A percentile compares a stretch with the other conserved stretches of the same genome.
These are phyloP conservation scores for Prosopis cineraria DNA, from an alignment of 306 rosid genomes.

Conservation along the genomic window DNA sequence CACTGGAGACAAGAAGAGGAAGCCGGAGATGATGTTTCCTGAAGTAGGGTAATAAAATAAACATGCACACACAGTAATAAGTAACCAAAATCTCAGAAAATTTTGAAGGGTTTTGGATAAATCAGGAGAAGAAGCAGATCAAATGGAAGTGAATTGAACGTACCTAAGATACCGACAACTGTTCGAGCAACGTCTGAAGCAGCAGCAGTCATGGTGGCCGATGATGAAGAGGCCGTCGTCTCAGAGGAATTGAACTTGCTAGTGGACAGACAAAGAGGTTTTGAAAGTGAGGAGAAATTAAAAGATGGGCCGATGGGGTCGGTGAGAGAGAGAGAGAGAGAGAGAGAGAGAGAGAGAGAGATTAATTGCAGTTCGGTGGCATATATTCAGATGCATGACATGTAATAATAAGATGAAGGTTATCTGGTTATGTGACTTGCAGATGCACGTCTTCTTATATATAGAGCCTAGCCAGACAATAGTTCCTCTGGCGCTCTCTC, in stretches of 20 bases:
- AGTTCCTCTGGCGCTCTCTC: background rate
- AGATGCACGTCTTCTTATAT: conserved; percentile 19
- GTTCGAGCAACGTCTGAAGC: conserved; percentile 64
- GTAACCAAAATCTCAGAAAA: background rate
- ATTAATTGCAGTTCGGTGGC: background rate
- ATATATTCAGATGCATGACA: conserved; percentile 39
- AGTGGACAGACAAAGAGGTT: too few species aligned
- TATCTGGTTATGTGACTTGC: background rate
- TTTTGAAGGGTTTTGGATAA: background rate
- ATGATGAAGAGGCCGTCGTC: too few species aligned
- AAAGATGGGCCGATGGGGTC: background rate
- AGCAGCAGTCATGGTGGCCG: conserved; percentile 55
- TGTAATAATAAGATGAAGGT: conserved; percentile 33
- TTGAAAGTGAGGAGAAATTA: background rate
- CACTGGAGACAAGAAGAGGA: conserved; percentile 79
- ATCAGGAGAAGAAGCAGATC: background rate
- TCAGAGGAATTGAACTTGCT: too few species aligned
- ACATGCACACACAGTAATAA: background rate
- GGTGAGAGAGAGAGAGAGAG: background rate
- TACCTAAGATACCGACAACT: conserved; percentile 62
- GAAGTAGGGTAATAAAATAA: conserved; percentile 30
- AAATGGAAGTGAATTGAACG: background rate
- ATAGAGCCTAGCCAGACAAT: background rate
- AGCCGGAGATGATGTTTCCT: conserved; percentile 71
- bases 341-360: background rate